Conservation (phyloP, 768 basidiomycete species). For the Auriscalpium vulgare region DNA sequence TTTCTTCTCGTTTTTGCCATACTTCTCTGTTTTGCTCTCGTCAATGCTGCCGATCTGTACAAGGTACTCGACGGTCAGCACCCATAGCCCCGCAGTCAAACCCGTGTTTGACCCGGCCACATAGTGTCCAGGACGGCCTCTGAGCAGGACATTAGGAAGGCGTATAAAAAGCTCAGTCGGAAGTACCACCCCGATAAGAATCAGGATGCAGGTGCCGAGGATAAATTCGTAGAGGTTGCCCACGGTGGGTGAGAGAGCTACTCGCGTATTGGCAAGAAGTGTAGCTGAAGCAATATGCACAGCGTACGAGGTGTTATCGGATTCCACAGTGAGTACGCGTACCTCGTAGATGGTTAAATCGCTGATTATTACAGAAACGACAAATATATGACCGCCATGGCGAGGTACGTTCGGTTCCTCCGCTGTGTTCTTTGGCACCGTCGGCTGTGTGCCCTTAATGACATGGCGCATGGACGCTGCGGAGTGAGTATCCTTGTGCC, state of each 20-base stretch:
- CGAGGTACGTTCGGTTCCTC: constrained; percentile 41
- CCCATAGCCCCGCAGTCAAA: constrained; percentile 22
- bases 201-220: constrained; percentile 72
- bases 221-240: constrained; percentile 85
- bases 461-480: too few relatives aligned
- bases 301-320: constrained; percentile 96
- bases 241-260: constrained; percentile 47
- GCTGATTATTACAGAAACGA: constrained; percentile 59
- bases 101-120: constrained; percentile 15
- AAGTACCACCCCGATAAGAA: constrained; percentile 97
- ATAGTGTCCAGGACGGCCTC: constrained; percentile 69
- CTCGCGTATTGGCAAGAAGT: too few relatives aligned
- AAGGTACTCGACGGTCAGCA: constrained; percentile 73
- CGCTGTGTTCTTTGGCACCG: background rate
- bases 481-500: background rate
- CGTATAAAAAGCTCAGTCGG: constrained; percentile 84
- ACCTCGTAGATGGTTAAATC: background rate
- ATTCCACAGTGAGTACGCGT: constrained; percentile 49
- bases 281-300: background rate
- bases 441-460: too few relatives aligned
- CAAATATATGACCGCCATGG: constrained; percentile 92
- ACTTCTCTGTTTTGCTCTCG: constrained; percentile 26
- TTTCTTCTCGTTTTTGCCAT: constrained; percentile 23
- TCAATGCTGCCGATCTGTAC: constrained; percentile 66
- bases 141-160: constrained; percentile 83